A percentile compares a stretch with the other conserved stretches of the same genome.
Conservation (phyloP, 139 green algal species). For the Closterium sp. region DNA sequence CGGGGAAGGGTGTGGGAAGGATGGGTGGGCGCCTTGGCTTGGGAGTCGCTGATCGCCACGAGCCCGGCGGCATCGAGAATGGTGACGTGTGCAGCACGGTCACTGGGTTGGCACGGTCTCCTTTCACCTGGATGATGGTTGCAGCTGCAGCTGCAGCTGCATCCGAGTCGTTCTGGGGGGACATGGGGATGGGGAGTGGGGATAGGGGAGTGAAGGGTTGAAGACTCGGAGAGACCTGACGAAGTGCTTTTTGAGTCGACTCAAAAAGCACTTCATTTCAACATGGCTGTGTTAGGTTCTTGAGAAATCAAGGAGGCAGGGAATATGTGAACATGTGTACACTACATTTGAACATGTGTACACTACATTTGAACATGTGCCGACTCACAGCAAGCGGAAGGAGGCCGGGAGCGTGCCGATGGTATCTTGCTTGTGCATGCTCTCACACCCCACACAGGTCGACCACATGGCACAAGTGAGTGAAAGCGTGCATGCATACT, state of each 20-base stretch:
- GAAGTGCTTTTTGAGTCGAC: no score
- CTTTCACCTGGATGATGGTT: neutral
- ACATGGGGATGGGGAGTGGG: neutral
- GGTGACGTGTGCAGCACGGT: neutral
- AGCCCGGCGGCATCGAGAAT: neutral
- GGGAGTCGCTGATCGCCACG: neutral
- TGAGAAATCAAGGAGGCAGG: no score
- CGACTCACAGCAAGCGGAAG: neutral
- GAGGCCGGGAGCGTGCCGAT: neutral
- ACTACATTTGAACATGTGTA: no score
- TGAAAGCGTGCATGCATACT: no score
- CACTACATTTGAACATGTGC: no score
- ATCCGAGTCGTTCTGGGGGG: neutral
- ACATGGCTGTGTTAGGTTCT: no score
- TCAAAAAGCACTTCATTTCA: no score
- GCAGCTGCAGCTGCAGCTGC: neutral
- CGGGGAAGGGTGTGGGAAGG: neutral
- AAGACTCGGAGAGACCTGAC: no score
- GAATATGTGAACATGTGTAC: no score
- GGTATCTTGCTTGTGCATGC: neutral
- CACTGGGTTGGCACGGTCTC: neutral
- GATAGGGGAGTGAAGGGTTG: neutral
- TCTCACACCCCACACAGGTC: neutral
- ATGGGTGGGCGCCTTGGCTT: neutral
- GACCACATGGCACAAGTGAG: neutral